phyloP scores from a whole-genome alignment of 805 yeast genomes.

The Nakazawaea holstii region DNA sequence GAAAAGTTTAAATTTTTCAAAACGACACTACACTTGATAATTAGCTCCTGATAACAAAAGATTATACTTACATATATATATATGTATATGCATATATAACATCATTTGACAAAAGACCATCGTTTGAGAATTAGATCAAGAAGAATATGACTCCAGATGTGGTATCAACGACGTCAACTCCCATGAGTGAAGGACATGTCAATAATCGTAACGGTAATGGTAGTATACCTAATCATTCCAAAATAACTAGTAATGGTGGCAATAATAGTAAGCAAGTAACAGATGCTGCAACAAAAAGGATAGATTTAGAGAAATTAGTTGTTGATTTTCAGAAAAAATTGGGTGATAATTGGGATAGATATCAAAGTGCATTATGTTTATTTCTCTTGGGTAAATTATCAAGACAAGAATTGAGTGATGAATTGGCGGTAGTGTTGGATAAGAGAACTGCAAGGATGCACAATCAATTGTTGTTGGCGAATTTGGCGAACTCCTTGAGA shows the following conservation, averaged over 20 bases:
- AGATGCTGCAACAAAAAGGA: conserved; percentile 24
- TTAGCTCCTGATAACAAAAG: too few species aligned
- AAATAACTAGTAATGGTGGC: not conserved
- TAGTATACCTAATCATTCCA: too few species aligned
- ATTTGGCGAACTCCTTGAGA: conserved; percentile 77
- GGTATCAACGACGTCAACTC: too few species aligned
- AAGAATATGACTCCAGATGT: too few species aligned
- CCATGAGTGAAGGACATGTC: too few species aligned
- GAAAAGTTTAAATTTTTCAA: too few species aligned
- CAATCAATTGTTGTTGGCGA: conserved; percentile 75
- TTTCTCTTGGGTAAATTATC: conserved; percentile 79
- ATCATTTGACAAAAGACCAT: too few species aligned
- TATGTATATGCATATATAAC: too few species aligned
- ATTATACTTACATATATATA: too few species aligned
- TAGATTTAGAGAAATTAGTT: conserved; percentile 64
- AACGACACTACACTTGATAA: too few species aligned
- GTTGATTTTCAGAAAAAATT: conserved; percentile 65
- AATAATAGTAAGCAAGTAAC: not conserved
- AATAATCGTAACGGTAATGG: too few species aligned
- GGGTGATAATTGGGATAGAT: conserved; percentile 82
- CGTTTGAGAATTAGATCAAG: too few species aligned
- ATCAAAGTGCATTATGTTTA: conserved; percentile 71
- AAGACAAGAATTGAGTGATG: conserved; percentile 62
- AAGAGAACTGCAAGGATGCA: conserved; percentile 55
- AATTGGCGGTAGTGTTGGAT: conserved; percentile 51